These are phyloP conservation scores for Pholiota molesta DNA, from an alignment of 768 basidiomycete genomes.

Conservation along the genomic window DNA sequence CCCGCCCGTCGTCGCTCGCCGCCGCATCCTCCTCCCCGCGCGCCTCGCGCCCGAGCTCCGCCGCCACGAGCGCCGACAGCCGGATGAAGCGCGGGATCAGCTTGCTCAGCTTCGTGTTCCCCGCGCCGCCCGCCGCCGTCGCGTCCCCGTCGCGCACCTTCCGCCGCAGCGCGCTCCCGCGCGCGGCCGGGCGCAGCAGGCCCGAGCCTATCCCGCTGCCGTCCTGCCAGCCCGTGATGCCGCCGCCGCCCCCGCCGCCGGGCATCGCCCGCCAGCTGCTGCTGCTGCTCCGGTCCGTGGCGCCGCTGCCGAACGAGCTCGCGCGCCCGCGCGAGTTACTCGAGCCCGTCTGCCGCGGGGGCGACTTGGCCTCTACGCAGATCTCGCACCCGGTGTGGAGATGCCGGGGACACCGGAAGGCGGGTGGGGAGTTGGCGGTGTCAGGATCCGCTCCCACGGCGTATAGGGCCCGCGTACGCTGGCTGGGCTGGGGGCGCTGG, in stretches of 20 bases:
- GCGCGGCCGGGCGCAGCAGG: constrained; percentile 54
- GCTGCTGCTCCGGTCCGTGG: constrained; percentile 4
- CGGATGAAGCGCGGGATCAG: constrained; percentile 74
- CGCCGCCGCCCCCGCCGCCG: constrained; percentile 43
- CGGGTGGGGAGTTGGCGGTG: constrained; percentile 63
- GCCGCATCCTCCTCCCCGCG: constrained; percentile 53
- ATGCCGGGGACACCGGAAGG: constrained; percentile 72
- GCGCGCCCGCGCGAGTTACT: constrained; percentile 26
- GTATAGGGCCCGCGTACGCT: constrained; percentile 56
- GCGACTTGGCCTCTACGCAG: constrained; percentile 63
- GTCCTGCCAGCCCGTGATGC: constrained; percentile 75
- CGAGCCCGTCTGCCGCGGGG: constrained; percentile 27
- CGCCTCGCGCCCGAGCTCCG: constrained; percentile 75
- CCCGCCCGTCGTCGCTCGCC: constrained; percentile 30
- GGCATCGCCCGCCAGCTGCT: constrained; percentile 36
- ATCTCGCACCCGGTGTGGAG: constrained; percentile 75
- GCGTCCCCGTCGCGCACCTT: constrained; percentile 33
- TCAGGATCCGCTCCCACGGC: constrained; percentile 62
- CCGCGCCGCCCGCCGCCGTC: constrained; percentile 46
- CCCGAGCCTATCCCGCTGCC: constrained; percentile 76
- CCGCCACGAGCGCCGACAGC: constrained; percentile 77
- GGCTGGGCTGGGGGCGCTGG: constrained; percentile 21
- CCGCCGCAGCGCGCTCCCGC: constrained; percentile 64
- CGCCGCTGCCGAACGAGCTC: constrained; percentile 11
- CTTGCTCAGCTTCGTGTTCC: constrained; percentile 67